These are phyloP conservation scores for Suillus placidus DNA, from an alignment of 768 basidiomycete species.

Conservation along the genomic window DNA sequence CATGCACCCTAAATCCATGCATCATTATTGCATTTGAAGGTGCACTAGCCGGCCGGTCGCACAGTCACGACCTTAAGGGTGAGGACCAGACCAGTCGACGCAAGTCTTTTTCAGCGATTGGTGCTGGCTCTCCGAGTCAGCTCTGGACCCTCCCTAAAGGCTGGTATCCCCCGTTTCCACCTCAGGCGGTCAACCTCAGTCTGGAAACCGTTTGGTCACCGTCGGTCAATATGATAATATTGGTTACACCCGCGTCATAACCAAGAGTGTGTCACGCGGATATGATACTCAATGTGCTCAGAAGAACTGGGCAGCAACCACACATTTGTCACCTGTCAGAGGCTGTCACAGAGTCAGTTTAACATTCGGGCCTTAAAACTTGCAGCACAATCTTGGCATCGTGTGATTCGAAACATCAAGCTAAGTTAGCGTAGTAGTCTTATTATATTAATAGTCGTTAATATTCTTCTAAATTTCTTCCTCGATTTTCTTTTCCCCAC, in stretches of 20 bases:
- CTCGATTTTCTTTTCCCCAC: constrained; percentile 8
- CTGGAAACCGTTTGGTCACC: not conserved
- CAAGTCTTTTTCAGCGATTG: not conserved
- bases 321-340: not conserved
- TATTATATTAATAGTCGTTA: not conserved
- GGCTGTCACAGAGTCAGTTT: not conserved
- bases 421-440: not conserved
- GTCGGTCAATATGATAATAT: not conserved
- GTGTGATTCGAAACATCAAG: not conserved
- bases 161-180: not conserved
- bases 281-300: not conserved
- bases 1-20: not conserved
- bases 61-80: not conserved
- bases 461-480: not conserved
- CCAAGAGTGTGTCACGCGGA: not conserved
- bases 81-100: not conserved
- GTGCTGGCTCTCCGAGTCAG: not conserved
- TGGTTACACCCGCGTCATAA: not conserved
- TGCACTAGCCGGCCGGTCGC: not conserved
- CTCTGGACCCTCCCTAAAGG: not conserved
- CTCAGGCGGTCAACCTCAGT: not conserved
- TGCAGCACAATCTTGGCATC: not conserved
- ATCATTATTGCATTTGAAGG: not conserved
- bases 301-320: too few relatives aligned
- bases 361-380: not conserved